Evolutionary conservation across 177 flowering plant genomes (phyloP).

Genomic region (Tripterygium wilfordii): DNA sequence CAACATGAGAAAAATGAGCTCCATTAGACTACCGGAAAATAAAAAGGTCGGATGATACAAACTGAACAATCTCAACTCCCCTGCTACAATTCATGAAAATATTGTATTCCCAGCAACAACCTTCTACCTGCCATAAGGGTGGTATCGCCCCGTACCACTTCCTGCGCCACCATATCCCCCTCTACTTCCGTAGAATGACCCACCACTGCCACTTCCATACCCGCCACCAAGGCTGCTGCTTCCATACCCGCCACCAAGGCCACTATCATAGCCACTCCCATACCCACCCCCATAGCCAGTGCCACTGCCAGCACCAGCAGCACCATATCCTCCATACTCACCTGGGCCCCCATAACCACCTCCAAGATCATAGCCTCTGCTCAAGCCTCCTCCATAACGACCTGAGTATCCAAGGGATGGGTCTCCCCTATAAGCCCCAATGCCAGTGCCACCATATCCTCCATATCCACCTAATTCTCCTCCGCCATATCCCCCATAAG

Average conservation of each 20-base stretch:
- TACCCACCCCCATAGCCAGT: too few relatives aligned
- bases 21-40: too few relatives aligned
- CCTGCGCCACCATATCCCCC: conserved; percentile 64
- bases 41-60: too few relatives aligned
- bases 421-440: conserved; percentile 58
- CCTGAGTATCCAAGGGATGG: conserved; percentile 57
- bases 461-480: conserved; percentile 64
- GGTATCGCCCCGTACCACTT: conserved; percentile 68
- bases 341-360: conserved; percentile 51
- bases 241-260: conserved; percentile 43
- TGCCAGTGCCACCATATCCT: conserved; percentile 52
- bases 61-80: too few relatives aligned
- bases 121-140: conserved; percentile 87
- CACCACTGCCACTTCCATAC: conserved; percentile 30
- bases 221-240: conserved; percentile 42
- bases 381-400: conserved; percentile 52
- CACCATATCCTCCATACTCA: conserved; percentile 69
- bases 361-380: conserved; percentile 54
- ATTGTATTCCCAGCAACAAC: too few relatives aligned
- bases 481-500: conserved; percentile 59
- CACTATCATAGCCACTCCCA: too few relatives aligned
- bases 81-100: too few relatives aligned
- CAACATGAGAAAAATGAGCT: too few relatives aligned
- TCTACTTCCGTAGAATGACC: conserved; percentile 59
- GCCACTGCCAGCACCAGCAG: conserved; percentile 47